Evolutionary conservation across 345 rosid species (phyloP), one percentile per base, ranked within the genome.

Genomic region (Acer negundo): DNA sequence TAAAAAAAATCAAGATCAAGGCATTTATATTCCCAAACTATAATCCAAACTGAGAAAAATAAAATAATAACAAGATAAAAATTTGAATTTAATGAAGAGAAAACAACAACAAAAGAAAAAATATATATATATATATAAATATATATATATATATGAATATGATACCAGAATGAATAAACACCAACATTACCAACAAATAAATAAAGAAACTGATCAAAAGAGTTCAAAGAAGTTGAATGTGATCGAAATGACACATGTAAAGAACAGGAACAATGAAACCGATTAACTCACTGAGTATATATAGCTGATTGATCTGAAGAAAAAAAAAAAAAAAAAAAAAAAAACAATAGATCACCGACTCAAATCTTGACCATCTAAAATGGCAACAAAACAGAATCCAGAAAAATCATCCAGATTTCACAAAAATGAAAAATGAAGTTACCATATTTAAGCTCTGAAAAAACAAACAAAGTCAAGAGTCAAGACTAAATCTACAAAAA

Each of bases 311-410:
- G 74, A 77, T 80, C 66, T 24, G 42, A 16, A 8, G 67, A 58
- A 11, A 31, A 61, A 10, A 3, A 2, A 38, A 67, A 42, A 71
- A 74, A 74, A 46, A 10, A 28, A 61, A 10, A 3, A 3, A 2
- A 26, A 67, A 44, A 6, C 38, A 35, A 35, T 35, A 72, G 70
- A 70, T 74, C 28, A 8, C n/a, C 22, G 44, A 61, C 65, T 46
- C 44, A 46, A 63, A 62, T 35, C 19, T 66, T 26, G 56, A 68
- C 53, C 69, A 70, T 38, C 77, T 62, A 47, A 47, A 77, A 66
- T 66, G 62, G 51, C n/a, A 67, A 62, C 42, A 5, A 31, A 38
- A n/a, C 17, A 58, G 72, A 35, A 26, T 72, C 67, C 75, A 3
- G 23, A 53, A 53, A 56, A 49, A 16, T 24, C 62, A 65, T 3